Evolutionary conservation across 257 asterid genomes (phyloP).

Genomic region (Nicotiana tabacum): DNA sequence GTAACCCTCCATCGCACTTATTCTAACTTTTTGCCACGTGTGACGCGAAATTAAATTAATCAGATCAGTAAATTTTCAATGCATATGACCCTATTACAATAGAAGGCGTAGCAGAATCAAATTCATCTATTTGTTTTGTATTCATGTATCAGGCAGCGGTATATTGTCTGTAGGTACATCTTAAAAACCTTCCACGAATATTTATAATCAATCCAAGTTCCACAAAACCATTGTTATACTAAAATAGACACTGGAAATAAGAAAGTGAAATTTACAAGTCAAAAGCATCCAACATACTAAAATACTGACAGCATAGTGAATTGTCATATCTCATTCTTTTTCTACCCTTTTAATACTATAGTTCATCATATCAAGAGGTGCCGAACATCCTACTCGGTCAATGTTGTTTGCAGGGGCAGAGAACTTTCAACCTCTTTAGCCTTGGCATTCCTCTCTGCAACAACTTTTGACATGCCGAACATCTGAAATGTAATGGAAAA

Average conservation of each 20-base stretch:
- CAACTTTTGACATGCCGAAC: conserved; percentile 88
- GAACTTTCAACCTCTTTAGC: conserved; percentile 61
- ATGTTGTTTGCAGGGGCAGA: conserved; percentile 69
- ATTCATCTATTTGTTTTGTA: too few species aligned
- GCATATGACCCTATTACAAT: too few species aligned
- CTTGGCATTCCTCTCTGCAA: conserved; percentile 65
- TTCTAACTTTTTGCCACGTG: too few species aligned
- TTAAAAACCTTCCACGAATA: too few species aligned
- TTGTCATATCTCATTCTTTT: neutral
- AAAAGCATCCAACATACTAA: neutral
- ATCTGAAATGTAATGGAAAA: conserved; percentile 36
- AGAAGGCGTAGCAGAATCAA: too few species aligned
- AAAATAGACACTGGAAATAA: neutral
- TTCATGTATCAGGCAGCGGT: too few species aligned
- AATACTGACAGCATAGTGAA: neutral
- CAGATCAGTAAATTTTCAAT: too few species aligned
- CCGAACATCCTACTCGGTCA: conserved; percentile 40
- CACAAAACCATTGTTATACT: neutral
- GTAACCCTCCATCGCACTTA: too few species aligned
- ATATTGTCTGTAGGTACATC: too few species aligned
- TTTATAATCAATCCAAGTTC: neutral
- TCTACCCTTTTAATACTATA: neutral
- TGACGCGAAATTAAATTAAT: too few species aligned
- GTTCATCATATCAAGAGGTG: neutral
- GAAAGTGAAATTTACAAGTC: neutral